phyloP scores from a whole-genome alignment of 768 basidiomycete genomes.

The Lenzites betulinus region DNA sequence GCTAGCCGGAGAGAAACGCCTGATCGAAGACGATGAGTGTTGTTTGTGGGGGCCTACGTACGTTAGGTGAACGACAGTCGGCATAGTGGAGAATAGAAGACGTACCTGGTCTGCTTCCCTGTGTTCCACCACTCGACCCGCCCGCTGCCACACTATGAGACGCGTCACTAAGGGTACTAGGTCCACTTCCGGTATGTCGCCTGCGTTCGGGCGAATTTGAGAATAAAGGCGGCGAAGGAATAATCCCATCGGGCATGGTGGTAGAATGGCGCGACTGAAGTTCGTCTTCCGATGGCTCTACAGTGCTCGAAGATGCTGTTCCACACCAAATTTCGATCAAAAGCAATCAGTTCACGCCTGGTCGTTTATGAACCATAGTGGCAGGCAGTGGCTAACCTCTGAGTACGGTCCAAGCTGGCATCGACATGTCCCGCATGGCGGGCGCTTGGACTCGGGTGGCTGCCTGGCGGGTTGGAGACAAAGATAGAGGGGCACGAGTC shows the following conservation, averaged over 20 bases:
- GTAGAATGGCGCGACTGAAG: not conserved
- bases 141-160: not conserved
- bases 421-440: conserved; percentile 11
- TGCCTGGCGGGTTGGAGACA: not conserved
- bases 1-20: not conserved
- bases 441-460: not conserved
- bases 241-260: conserved; percentile 3
- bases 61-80: not conserved
- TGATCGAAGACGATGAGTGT: not conserved
- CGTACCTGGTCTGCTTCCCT: not conserved
- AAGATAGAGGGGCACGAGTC: not conserved
- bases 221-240: not conserved
- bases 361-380: too few relatives aligned
- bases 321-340: too few relatives aligned
- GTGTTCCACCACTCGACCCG: not conserved
- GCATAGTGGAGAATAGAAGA: not conserved
- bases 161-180: not conserved
- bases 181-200: not conserved
- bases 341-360: too few relatives aligned
- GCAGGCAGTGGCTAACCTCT: conserved; percentile 12
- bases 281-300: conserved; percentile 9
- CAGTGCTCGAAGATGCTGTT: conserved; percentile 5
- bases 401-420: conserved; percentile 10
- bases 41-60: not conserved
- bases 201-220: not conserved